Evolutionary conservation across 2,329 filamentous ascomycete genomes (phyloP).

Genomic region (Ascosphaera apis): DNA sequence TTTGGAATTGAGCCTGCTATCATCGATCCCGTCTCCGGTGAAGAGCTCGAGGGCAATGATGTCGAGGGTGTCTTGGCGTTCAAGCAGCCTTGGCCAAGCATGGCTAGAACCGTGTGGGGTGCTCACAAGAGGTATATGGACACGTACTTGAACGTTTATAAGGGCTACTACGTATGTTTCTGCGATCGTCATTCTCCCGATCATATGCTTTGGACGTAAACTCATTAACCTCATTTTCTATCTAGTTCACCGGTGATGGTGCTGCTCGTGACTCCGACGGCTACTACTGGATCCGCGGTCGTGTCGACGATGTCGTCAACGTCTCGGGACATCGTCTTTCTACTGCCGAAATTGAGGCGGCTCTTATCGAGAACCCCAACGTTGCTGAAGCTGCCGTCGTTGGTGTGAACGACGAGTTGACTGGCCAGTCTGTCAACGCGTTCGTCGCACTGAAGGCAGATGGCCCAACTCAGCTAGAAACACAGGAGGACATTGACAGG

Average conservation of each 20-base stretch:
- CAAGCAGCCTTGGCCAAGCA: conserved; percentile 95
- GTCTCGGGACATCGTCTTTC: conserved; percentile 90
- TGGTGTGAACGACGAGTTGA: conserved; percentile 77
- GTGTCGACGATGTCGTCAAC: conserved; percentile 96
- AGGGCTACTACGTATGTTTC: conserved; percentile 78
- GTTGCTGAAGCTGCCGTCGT: conserved; percentile 93
- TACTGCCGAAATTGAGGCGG: conserved; percentile 93
- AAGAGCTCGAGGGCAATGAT: conserved; percentile 85
- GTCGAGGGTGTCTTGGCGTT: conserved; percentile 93
- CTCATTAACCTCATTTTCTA: conserved; percentile 2
- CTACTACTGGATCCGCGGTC: conserved; percentile 98
- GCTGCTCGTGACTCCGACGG: conserved; percentile 91
- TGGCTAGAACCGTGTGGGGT: conserved; percentile 94
- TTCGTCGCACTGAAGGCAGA: conserved; percentile 85
- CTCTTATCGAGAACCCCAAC: conserved; percentile 66
- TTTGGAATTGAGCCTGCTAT: conserved; percentile 96
- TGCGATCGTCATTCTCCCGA: background rate
- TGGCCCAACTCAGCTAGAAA: conserved; percentile 27
- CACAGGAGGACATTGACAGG: conserved; percentile 33
- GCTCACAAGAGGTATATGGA: conserved; percentile 98
- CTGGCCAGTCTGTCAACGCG: conserved; percentile 89
- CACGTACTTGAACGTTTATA: conserved; percentile 93
- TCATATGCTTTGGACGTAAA: background rate
- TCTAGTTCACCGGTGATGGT: conserved; percentile 43
- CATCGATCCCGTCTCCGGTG: conserved; percentile 84